Percentiles rank a stretch among this genome's conserved stretches.
phyloP scores from a whole-genome alignment of 31 red algal species.

The Odonthalia washingtoniensis region DNA sequence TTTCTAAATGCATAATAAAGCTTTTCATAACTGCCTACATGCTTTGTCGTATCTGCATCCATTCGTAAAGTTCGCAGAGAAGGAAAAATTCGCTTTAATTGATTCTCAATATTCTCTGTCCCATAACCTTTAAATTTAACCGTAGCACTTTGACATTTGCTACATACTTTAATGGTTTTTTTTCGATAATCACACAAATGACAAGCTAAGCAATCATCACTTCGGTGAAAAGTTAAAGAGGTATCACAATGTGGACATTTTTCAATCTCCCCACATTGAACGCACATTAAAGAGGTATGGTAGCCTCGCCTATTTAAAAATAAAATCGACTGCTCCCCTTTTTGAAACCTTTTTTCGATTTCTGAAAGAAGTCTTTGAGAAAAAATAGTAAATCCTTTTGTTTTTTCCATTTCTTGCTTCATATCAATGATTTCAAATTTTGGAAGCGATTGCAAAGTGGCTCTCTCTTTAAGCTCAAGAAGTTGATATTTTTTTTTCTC shows the following conservation, averaged over 20 bases:
- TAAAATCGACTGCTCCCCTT: not conserved
- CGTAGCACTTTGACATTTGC: not conserved
- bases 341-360: not conserved
- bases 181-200: slow-evolving; percentile 22
- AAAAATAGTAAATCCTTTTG: not conserved
- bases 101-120: slow-evolving; percentile 7
- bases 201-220: not conserved
- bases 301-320: slow-evolving; percentile 16
- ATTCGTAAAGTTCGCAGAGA: not conserved
- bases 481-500: slow-evolving; percentile 29
- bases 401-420: slow-evolving; percentile 1
- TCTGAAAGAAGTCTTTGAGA: not conserved
- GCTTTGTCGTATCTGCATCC: slow-evolving; percentile 1
- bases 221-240: slow-evolving; percentile 4
- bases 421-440: slow-evolving; percentile 7
- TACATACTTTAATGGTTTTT: not conserved
- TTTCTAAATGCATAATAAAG: not conserved
- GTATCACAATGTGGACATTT: slow-evolving; percentile 27
- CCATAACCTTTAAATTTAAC: slow-evolving; percentile 9
- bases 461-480: slow-evolving; percentile 5
- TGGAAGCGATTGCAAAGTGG: not conserved
- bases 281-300: not conserved
- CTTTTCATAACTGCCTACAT: not conserved
- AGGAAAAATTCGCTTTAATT: slow-evolving; percentile 7
- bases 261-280: not conserved